phyloP scores from a whole-genome alignment of 495 filamentous ascomycete species.

The Aspergillus kassunensis region DNA sequence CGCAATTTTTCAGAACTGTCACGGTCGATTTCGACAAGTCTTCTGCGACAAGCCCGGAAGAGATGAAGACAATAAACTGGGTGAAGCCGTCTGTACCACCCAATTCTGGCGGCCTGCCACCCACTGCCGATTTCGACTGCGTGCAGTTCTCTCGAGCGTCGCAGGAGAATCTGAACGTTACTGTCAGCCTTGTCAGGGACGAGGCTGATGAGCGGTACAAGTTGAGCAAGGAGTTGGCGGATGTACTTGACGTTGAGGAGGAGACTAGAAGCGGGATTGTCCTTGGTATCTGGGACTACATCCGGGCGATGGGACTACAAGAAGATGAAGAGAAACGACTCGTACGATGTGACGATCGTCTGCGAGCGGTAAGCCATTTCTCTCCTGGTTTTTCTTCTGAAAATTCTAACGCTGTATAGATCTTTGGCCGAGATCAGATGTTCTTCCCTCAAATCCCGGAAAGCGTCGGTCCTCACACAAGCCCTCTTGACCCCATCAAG shows the following conservation, averaged over 20 bases:
- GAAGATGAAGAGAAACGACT: conserved; percentile 91
- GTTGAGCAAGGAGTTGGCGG: conserved; percentile 72
- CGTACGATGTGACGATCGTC: conserved; percentile 80
- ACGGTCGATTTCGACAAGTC: conserved; percentile 78
- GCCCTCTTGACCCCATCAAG: conserved; percentile 73
- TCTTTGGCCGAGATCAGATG: conserved; percentile 73
- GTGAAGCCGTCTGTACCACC: conserved; percentile 59
- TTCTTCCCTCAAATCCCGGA: conserved; percentile 88
- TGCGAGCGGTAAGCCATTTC: conserved; percentile 59
- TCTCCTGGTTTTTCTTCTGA: background rate
- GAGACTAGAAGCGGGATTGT: conserved; percentile 82
- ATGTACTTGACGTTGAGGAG: conserved; percentile 80
- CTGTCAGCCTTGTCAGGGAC: conserved; percentile 79
- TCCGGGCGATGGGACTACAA: conserved; percentile 76
- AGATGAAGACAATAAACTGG: conserved; percentile 66
- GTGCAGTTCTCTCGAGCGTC: conserved; percentile 86
- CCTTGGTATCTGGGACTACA: conserved; percentile 93
- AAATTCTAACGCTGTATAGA: conserved; percentile 42
- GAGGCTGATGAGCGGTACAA: conserved; percentile 81
- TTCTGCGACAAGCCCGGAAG: conserved; percentile 44
- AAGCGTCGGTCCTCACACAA: conserved; percentile 66
- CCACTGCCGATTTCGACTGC: conserved; percentile 76
- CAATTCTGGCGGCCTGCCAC: conserved; percentile 42
- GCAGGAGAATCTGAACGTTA: conserved; percentile 90
- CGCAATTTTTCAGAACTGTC: conserved; percentile 93